Evolutionary conservation across 257 asterid species (phyloP).

Genomic region (Apocynum venetum): DNA sequence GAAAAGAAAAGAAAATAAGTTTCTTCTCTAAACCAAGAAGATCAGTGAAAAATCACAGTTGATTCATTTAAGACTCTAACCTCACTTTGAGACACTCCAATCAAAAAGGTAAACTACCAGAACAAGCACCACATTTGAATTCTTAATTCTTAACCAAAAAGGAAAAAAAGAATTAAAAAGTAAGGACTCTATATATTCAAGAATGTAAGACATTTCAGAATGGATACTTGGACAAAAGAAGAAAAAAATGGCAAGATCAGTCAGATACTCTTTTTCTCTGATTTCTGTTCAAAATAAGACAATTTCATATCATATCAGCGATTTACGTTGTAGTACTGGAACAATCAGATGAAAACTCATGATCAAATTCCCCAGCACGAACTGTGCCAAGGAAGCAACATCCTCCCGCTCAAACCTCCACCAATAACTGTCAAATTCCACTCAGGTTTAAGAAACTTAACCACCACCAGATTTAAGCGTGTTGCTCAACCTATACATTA

Average conservation of each 20-base stretch:
- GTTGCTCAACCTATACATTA: constrained; percentile 65
- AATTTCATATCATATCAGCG: constrained; percentile 26
- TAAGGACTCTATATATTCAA: not conserved
- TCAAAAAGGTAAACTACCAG: too few relatives aligned
- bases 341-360: constrained; percentile 24
- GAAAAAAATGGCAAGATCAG: constrained; percentile 5
- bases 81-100: too few relatives aligned
- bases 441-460: constrained; percentile 30
- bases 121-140: too few relatives aligned
- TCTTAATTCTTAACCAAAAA: not conserved
- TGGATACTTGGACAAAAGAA: not conserved
- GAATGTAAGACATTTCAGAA: not conserved
- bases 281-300: not conserved
- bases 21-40: too few relatives aligned
- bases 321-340: constrained; percentile 21
- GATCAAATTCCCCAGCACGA: constrained; percentile 21
- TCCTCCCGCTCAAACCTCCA: constrained; percentile 17
- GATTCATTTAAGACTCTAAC: too few relatives aligned
- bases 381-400: constrained; percentile 19
- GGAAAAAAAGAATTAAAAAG: not conserved
- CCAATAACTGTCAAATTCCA: constrained; percentile 17
- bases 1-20: too few relatives aligned
- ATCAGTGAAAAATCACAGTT: too few relatives aligned
- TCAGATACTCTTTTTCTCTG: constrained; percentile 8
- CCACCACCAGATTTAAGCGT: constrained; percentile 77